Evolutionary conservation across 768 basidiomycete genomes (phyloP).

Genomic region (Tylopilus plumbeoviolaceoides): DNA sequence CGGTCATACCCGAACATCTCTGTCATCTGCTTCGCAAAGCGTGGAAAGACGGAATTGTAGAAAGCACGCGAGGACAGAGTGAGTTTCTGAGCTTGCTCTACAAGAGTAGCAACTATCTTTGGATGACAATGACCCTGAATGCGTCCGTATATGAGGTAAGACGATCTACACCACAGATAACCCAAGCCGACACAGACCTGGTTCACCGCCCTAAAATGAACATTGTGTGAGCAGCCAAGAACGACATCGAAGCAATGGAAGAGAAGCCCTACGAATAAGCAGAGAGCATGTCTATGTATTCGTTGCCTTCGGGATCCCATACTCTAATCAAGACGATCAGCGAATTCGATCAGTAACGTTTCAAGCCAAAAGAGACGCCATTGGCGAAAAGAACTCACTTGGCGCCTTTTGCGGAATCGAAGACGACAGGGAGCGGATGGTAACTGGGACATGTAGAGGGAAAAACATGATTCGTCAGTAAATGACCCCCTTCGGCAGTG

Average conservation of each 20-base stretch:
- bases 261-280: constrained; percentile 80
- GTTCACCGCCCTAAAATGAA: constrained; percentile 66
- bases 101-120: constrained; percentile 73
- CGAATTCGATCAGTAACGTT: background rate
- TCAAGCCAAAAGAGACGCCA: background rate
- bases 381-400: constrained; percentile 61
- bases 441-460: constrained; percentile 65
- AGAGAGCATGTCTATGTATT: constrained; percentile 97
- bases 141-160: constrained; percentile 11
- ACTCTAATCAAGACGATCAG: constrained; percentile 41
- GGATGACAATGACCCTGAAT: constrained; percentile 87
- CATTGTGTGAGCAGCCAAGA: constrained; percentile 3
- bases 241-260: background rate
- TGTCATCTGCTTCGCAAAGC: constrained; percentile 83
- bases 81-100: constrained; percentile 81
- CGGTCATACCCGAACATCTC: constrained; percentile 88
- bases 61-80: constrained; percentile 96
- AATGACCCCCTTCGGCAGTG: constrained; percentile 11
- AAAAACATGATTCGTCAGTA: constrained; percentile 34
- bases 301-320: constrained; percentile 92
- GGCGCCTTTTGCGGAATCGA: constrained; percentile 85
- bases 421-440: constrained; percentile 92
- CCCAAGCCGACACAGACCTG: constrained; percentile 49
- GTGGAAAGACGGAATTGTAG: constrained; percentile 88
- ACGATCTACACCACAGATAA: constrained; percentile 1